Evolutionary conservation across 306 rosid species (phyloP).

Genomic region (Glycyrrhiza uralensis): DNA sequence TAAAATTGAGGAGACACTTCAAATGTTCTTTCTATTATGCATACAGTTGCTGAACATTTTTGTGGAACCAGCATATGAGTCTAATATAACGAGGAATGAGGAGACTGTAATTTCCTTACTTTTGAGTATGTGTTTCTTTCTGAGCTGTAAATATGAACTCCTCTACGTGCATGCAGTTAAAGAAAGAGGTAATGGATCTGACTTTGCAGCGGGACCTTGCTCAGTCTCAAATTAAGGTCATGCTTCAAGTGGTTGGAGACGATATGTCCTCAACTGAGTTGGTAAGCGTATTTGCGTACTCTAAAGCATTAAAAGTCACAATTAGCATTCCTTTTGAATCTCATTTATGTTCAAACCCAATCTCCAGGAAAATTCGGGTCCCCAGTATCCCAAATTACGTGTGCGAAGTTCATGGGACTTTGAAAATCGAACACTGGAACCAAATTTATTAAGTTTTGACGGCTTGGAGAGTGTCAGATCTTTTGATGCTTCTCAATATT

Average conservation of each 20-base stretch:
- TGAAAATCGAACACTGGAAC: conserved; percentile 38
- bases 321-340: not conserved
- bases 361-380: conserved; percentile 49
- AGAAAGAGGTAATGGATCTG: conserved; percentile 60
- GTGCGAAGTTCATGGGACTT: conserved; percentile 64
- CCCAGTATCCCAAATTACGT: conserved; percentile 64
- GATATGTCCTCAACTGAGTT: conserved; percentile 43
- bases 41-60: not conserved
- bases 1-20: not conserved
- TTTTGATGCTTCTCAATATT: conserved; percentile 61
- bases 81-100: conserved; percentile 12
- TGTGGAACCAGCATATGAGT: not conserved
- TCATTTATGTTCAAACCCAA: conserved; percentile 29
- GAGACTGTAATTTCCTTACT: not conserved
- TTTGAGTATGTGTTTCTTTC: not conserved
- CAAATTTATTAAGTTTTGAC: conserved; percentile 25
- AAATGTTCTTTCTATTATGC: not conserved
- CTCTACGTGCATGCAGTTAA: conserved; percentile 53
- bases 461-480: conserved; percentile 44
- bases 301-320: conserved; percentile 15
- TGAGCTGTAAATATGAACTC: conserved; percentile 9
- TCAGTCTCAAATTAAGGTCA: conserved; percentile 75
- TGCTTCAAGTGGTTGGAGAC: conserved; percentile 64
- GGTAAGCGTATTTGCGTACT: conserved; percentile 38
- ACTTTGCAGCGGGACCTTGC: conserved; percentile 74